Base-by-base conservation (phyloP, 768 basidiomycete species). In the Gautieria morchelliformis region DNA sequence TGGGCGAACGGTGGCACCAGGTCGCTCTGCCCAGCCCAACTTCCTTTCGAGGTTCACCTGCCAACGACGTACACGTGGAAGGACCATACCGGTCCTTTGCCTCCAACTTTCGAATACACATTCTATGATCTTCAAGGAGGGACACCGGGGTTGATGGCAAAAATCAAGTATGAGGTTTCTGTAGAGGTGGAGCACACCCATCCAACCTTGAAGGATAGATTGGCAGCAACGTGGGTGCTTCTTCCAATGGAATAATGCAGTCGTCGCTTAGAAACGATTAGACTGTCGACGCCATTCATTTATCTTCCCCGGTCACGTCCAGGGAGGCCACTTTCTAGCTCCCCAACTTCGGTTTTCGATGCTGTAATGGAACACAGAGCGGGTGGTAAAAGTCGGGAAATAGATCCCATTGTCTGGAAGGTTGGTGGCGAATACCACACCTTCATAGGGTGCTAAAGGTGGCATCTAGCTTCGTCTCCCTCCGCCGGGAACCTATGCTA, bases 261-360 rank as follows among this genome's bases (percentile, higher is more conserved):
- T 10, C n/a, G 35, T 24, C 19, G 52, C 32, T 56, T 7, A 59
- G 8, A 15, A 54, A 48, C 53, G 47, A 87, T 83, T 41, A 69
- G 73, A 19, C 68, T 87, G 33, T 78, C 78, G 12, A 83, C 84
- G 1, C 75, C 79, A 1, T 82, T 89, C 65, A 65, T 79, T 19
- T 88, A 88, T 63, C 71, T 75, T 58, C 87, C 86, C 30, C 83
- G 84, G 7, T 80, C 81, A 45, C 77, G 83, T 39, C 85, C 87
- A 4, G 71, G 79, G 1, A 67, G 65, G 0, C 73, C 80, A 35
- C 9, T 65, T 81, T 32, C 86, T 84, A 15, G 58, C 66, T 9
- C 74, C 79, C 32, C 68, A 85, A 48, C 17, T 19, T 35, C 56
- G 12, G 22, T 47, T 5, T 57, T 57, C 27, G 47, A 57, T n/a